A percentile compares a stretch with the other conserved stretches of the same genome.
Evolutionary conservation across 2,329 filamentous ascomycete genomes (phyloP).

Genomic region (Sordariomycetes sp.): DNA sequence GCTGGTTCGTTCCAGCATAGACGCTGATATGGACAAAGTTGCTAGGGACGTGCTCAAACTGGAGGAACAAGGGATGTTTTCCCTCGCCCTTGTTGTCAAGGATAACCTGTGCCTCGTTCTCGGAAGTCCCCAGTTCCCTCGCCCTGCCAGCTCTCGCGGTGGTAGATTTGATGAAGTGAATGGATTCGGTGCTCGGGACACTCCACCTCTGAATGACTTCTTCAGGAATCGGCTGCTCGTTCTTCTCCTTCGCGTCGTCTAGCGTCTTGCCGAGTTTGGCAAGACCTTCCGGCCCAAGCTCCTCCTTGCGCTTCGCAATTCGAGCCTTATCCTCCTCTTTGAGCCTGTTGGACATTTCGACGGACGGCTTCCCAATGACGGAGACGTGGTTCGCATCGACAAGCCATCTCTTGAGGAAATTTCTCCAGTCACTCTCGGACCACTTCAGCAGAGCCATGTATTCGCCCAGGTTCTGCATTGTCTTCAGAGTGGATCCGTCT

Average conservation of each 20-base stretch:
- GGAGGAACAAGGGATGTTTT: conserved; percentile 75
- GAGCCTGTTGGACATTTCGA: conserved; percentile 65
- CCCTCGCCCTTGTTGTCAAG: conserved; percentile 57
- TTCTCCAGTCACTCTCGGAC: conserved; percentile 75
- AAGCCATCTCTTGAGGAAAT: conserved; percentile 75
- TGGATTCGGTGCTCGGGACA: conserved; percentile 78
- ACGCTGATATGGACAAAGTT: conserved; percentile 84
- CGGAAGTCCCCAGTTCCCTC: conserved; percentile 53
- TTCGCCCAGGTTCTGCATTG: conserved; percentile 44
- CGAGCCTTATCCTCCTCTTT: conserved; percentile 74
- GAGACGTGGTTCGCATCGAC: conserved; percentile 78
- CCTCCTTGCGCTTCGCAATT: conserved; percentile 66
- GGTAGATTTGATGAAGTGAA: conserved; percentile 84
- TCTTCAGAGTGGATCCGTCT: conserved; percentile 64
- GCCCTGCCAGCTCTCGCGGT: conserved; percentile 78
- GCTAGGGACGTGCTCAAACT: conserved; percentile 89
- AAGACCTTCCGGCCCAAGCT: conserved; percentile 73
- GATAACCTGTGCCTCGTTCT: conserved; percentile 62
- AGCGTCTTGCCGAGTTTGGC: conserved; percentile 64
- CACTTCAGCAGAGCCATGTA: conserved; percentile 66
- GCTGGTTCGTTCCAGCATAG: conserved; percentile 64
- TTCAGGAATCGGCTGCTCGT: conserved; percentile 76
- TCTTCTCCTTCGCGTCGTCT: conserved; percentile 75
- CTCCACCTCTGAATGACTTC: conserved; percentile 71
- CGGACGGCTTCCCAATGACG: conserved; percentile 77